Evolutionary conservation across 163 green algal species (phyloP), one percentile per base, ranked within the genome.

Genomic region (Scenedesmus sp.): DNA sequence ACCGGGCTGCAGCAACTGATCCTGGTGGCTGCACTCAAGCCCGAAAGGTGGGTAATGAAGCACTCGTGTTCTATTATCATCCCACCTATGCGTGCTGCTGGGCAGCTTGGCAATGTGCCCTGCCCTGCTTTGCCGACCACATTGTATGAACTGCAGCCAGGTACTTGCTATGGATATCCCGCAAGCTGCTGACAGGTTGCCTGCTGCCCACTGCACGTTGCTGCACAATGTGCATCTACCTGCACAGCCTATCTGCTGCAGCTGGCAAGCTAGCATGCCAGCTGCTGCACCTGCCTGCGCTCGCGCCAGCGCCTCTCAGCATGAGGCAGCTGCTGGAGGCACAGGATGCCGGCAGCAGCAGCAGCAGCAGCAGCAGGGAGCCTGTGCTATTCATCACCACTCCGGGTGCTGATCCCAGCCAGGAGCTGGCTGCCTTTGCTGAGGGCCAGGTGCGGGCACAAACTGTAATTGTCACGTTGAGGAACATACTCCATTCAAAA

Each of bases 331-430:
- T 97, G 6, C 66, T 95, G 2, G 86, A 95, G 64, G 74, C 62
- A 4, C 34, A 94, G 94, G 89, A 92, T 90, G 18, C 73, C 67
- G 8, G 7, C 88, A 46, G 87, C 81, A 89, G 62, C 89, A 73
- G 56, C 52, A 85, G 81, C 20, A 73, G 88, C 55, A 82, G 64
- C 73, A 55, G 70, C 46, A 46, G 73, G 66, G 89, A 96, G 91
- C 96, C 97, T 46, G 23, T 97, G 12, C 94, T 98, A 7, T 97
- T 98, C 92, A 95, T 98, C 90, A 97, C 94, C 66, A 97, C 94
- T 4, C 94, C 95, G 4, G 96, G 96, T 13, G 95, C 95, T 4
- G 97, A 98, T 92, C 97, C 97, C 57, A 96, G 90, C 77, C 93
- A 96, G 77, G 96, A 98, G 94, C 96, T 98, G 23, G 89, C 93